Conservation (phyloP, 129 eudicot species). For the Calendula officinalis region DNA sequence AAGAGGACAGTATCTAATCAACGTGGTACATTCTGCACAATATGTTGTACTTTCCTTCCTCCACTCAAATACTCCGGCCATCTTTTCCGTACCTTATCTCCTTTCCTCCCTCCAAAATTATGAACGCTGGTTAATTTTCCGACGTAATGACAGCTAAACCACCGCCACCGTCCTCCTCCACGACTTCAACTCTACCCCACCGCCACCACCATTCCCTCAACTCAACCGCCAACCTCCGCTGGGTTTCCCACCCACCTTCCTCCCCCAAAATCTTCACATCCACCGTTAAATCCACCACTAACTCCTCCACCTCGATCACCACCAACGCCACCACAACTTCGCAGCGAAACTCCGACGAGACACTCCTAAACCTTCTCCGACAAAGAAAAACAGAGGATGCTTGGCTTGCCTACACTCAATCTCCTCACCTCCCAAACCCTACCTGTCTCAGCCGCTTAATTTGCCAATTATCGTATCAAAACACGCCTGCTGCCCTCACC, state of each 20-base stretch:
- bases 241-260: conserved; percentile 38
- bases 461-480: conserved; percentile 70
- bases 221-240: conserved; percentile 34
- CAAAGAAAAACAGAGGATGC: conserved; percentile 93
- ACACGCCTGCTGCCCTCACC: conserved; percentile 55
- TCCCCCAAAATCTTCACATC: conserved; percentile 24
- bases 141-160: conserved; percentile 52
- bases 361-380: conserved; percentile 67
- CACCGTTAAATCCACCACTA: conserved; percentile 32
- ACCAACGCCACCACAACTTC: conserved; percentile 12
- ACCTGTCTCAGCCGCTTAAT: conserved; percentile 88
- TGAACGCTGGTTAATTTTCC: conserved; percentile 6
- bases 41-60: conserved; percentile 31
- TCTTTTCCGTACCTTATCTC: conserved; percentile 35
- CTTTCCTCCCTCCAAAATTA: not conserved
- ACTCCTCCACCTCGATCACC: conserved; percentile 35
- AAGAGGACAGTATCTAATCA: conserved; percentile 37
- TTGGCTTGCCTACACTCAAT: conserved; percentile 60
- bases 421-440: conserved; percentile 58
- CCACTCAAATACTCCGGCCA: conserved; percentile 40
- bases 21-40: conserved; percentile 56
- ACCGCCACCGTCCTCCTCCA: conserved; percentile 39
- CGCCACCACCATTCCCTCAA: conserved; percentile 17
- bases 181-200: conserved; percentile 25
- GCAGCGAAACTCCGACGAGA: conserved; percentile 26